Base-by-base conservation (phyloP, 306 rosid genomes). In the Oxytropis ochrocephala region DNA sequence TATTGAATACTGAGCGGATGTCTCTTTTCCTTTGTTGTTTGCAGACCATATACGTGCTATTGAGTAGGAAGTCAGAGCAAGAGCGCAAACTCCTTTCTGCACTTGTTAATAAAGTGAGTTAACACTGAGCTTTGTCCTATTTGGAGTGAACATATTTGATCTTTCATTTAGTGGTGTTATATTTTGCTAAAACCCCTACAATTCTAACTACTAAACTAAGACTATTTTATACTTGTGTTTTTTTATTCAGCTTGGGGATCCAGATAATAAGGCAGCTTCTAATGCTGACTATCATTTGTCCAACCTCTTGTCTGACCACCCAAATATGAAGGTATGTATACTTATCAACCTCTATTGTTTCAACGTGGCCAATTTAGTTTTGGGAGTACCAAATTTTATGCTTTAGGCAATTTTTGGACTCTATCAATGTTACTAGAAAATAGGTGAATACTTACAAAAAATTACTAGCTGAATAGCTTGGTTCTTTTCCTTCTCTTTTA, bases 41-140 rank as follows among this genome's bases (percentile, higher is more conserved):
- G 70, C 89, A 94, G 99, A 69, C 86, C 53, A 80, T 94, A 55
- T 88, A 85, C 61, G 56, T 69, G 49, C 90, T 94, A 60, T 80
- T 94, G 78, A 94, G 86, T 83, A 91, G 90, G 81, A 94, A 94
- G 78, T 85, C 99, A 13, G 99, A 94, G 79, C 99, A 94, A 81
- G 99, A 94, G 78, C 92, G 97, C 38, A 81, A 71, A 72, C 74
- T 94, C 72, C 96, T 94, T 73, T 75, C 97, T 56, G 96, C 99
- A 4, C 82, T 94, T 58, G 95, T 94, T 74, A 94, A 94, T 80
- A 88, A 94, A 81, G 97, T 91, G 83, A 83, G 96, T 88, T 77
- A 36, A 10, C 42, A 3, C 46, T 71, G 41, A 77, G 55, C 55
- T 73, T 19, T 18, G 35, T 1, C 33, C 32, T 50, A 41, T 67